A percentile compares a stretch with the other conserved stretches of the same genome.
Evolutionary conservation across 176 grass and related monocot genomes (phyloP).

Genomic region (Bothriochloa decipiens): DNA sequence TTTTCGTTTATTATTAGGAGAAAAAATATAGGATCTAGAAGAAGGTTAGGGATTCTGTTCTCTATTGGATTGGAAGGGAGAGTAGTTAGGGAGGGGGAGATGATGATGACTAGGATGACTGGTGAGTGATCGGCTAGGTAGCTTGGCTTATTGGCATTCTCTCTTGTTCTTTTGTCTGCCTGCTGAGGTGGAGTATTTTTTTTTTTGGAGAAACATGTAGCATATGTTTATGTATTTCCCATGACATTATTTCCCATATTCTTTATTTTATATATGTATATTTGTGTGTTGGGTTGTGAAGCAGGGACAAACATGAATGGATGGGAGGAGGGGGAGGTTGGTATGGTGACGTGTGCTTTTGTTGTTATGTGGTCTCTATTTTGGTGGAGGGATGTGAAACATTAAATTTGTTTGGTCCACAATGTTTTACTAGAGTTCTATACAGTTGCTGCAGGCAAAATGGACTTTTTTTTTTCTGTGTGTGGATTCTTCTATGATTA

Average conservation of each 20-base stretch:
- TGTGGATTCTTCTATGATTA: not conserved
- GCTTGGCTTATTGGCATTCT: slow-evolving; percentile 42
- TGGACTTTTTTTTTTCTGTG: not conserved
- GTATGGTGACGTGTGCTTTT: not conserved
- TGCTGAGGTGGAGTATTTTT: not conserved
- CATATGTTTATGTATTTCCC: not conserved
- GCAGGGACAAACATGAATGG: slow-evolving; percentile 3
- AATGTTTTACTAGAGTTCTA: not conserved
- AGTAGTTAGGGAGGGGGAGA: slow-evolving; percentile 20
- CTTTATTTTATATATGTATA: not conserved
- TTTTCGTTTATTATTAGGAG: slow-evolving; percentile 22
- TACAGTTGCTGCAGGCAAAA: not conserved
- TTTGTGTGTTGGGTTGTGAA: slow-evolving; percentile 5
- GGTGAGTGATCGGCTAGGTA: slow-evolving; percentile 48
- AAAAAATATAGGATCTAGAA: slow-evolving; percentile 35
- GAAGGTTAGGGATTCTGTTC: slow-evolving; percentile 49
- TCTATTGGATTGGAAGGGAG: slow-evolving; percentile 8
- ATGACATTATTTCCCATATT: not conserved
- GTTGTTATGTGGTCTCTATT: not conserved
- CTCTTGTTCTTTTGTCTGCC: slow-evolving; percentile 22
- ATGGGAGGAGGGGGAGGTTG: not conserved
- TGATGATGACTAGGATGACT: slow-evolving; percentile 41
- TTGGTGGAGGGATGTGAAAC: not conserved
- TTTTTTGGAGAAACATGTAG: not conserved
- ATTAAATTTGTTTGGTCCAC: not conserved